Base-by-base conservation (phyloP, 768 basidiomycete genomes). In the Mycena olivaceomarginata region DNA sequence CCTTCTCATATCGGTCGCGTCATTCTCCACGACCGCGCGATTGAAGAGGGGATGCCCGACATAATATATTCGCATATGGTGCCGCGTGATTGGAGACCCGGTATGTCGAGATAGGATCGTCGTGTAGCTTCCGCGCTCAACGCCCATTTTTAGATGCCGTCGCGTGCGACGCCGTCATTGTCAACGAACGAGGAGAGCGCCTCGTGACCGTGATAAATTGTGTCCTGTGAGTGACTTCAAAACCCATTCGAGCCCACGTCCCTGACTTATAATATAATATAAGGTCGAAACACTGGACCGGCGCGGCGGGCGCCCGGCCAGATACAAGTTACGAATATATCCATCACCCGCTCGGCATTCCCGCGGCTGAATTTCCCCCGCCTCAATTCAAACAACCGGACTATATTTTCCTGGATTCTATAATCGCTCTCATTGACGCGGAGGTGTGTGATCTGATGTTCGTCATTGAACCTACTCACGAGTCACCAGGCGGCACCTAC, bases 131-230 rank as follows among this genome's bases (percentile, higher is more conserved):
- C 25, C 15, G 20, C 12, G 5, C 18, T 40, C 4, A 67, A 39
- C 20, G 48, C 48, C 0, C 9, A 13, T 16, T 10, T 46, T 15
- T 25, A 67, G 66, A 67, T 46, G 67, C 75, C 22, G 73, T 86
- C 45, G 51, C 75, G 5, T 85, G 83, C 70, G 83, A 85, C 68
- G 80, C 83, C 51, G 71, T 76, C n/a, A 77, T 86, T 48, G 77
- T 79, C 31, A 78, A 84, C 64, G 83, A 80, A 45, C 69, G 57
- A 16, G 86, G 86, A 13, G 72, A 59, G 20, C 77, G 82, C 5
- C 31, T 67, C 12, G 67, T 67, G 10, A 67, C 67, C 22, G 13
- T 67, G 48, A 67, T 67, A 10, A 67, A 67, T 22, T 53, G 48
- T 53, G 53, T 74, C 82, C 37, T 65, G n/a, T 83, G 8, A 51